Base-by-base conservation (phyloP, 257 asterid genomes). In the Solanum rostratum region DNA sequence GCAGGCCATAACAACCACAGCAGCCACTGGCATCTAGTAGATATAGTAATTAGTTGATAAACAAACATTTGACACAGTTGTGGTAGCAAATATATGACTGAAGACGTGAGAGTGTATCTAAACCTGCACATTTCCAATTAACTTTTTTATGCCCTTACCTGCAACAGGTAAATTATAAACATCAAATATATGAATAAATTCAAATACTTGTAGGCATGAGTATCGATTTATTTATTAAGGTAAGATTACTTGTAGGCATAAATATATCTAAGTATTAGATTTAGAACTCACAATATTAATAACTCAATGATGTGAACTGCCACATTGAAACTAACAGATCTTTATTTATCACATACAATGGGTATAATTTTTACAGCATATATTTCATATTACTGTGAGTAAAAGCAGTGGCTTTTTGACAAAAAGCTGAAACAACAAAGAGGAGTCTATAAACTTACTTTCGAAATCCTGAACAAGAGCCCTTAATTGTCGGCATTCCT, bases 1-100 rank as follows among this genome's bases (percentile, higher is more conserved):
- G 90, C 99, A 97, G 86, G 99, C 98, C 98, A 97, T 97, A 63
- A 97, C 90, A 79, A 97, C 99, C 63, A 97, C 96, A 66, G 98
- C 99, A 59, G 99, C 98, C 79, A 95, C 95, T 74, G 98, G 96
- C 84, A 88, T 94, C 99, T 97, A 93, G 82, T 83, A 84, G 45
- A 81, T 50, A 18, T 59, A 83, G 82, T 78, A 68, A 80, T 83
- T 66, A 83, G 66, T 33, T 43, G 60, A 65, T 50, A 80, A 46
- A 83, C 79, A 78, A 76, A 18, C 37, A 71, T 78, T 5, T 27
- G 19, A 78, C 82, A 78, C 46, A 78, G 27, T 50, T 50, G 63
- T 50, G 18, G 14, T 76, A 78, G 46, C 22, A 33, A 78, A 60
- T 29, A 50, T 46, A 81, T 43, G 41, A 55, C 46, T 41, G 69